phyloP scores from a whole-genome alignment of 1,139 yeast genomes.

The Candida glucosophila region DNA sequence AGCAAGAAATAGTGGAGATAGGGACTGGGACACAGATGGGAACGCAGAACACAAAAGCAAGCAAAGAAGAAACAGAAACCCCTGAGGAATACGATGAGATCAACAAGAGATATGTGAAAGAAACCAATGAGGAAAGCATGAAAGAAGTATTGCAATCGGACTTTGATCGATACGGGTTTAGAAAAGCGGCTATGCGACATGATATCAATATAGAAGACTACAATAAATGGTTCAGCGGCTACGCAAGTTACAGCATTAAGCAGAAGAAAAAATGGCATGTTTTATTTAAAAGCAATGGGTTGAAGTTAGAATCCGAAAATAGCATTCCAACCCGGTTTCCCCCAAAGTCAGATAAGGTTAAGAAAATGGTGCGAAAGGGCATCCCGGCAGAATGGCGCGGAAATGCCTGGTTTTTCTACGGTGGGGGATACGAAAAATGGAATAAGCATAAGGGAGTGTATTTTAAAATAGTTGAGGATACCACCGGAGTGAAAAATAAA shows the following conservation, averaged over 20 bases:
- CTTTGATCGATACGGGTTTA: slow-evolving; percentile 80
- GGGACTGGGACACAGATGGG: slow-evolving; percentile 5
- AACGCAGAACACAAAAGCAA: slow-evolving; percentile 1
- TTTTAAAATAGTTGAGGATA: slow-evolving; percentile 52
- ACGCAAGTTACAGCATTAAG: slow-evolving; percentile 52
- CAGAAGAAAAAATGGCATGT: slow-evolving; percentile 71
- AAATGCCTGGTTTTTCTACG: slow-evolving; percentile 92
- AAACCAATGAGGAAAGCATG: background rate
- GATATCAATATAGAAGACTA: slow-evolving; percentile 47
- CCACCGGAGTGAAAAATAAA: slow-evolving; percentile 42
- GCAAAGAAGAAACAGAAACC: slow-evolving; percentile 1
- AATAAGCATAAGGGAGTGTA: slow-evolving; percentile 67
- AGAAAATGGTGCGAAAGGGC: slow-evolving; percentile 80
- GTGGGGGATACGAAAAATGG: slow-evolving; percentile 77
- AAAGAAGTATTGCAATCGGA: slow-evolving; percentile 20
- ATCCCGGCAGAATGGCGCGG: slow-evolving; percentile 98
- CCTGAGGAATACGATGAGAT: slow-evolving; percentile 1
- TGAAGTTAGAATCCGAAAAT: slow-evolving; percentile 27
- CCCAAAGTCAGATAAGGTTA: slow-evolving; percentile 72
- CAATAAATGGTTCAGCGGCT: slow-evolving; percentile 65
- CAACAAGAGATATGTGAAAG: slow-evolving; percentile 1
- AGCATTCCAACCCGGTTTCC: slow-evolving; percentile 57
- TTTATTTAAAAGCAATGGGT: slow-evolving; percentile 60
- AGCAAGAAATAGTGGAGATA: slow-evolving; percentile 1
- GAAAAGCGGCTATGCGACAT: slow-evolving; percentile 45